These are phyloP conservation scores for Pythium biforme DNA, from an alignment of 352 stramenopile species.

Conservation along the genomic window DNA sequence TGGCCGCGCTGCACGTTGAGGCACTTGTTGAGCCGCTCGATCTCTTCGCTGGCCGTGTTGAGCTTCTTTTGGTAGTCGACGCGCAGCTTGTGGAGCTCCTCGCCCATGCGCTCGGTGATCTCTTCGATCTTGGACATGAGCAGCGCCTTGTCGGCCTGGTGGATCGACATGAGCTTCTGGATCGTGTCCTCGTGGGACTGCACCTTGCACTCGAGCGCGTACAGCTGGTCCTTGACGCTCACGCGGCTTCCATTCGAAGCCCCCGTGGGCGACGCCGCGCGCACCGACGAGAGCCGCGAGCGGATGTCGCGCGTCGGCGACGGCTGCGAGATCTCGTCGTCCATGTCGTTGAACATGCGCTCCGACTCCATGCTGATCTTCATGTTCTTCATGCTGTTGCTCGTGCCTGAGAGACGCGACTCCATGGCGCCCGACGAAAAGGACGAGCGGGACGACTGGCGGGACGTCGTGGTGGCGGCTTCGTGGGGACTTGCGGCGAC, in stretches of 20 bases:
- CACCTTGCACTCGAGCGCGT: slow-evolving; percentile 75
- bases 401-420: slow-evolving; percentile 50
- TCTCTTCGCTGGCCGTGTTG: slow-evolving; percentile 78
- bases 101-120: slow-evolving; percentile 74
- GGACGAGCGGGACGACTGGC: slow-evolving; percentile 7
- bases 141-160: slow-evolving; percentile 74
- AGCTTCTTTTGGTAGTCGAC: slow-evolving; percentile 83
- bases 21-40: slow-evolving; percentile 84
- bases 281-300: slow-evolving; percentile 48
- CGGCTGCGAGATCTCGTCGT: slow-evolving; percentile 64
- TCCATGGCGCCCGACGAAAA: slow-evolving; percentile 43
- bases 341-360: slow-evolving; percentile 76
- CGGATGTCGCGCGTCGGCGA: slow-evolving; percentile 56
- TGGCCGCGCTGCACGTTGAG: slow-evolving; percentile 80
- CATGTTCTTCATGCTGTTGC: slow-evolving; percentile 77
- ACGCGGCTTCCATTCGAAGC: slow-evolving; percentile 32
- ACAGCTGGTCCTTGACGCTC: slow-evolving; percentile 82
- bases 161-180: slow-evolving; percentile 81
- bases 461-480: slow-evolving; percentile 15
- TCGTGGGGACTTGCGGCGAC: background rate
- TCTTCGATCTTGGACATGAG: slow-evolving; percentile 81
- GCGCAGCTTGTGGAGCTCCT: slow-evolving; percentile 74
- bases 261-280: slow-evolving; percentile 54
- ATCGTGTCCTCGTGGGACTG: slow-evolving; percentile 82
- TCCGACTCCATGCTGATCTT: slow-evolving; percentile 83